Evolutionary conservation across 2,329 filamentous ascomycete genomes (phyloP).

Genomic region (Fusarium bulbicola): DNA sequence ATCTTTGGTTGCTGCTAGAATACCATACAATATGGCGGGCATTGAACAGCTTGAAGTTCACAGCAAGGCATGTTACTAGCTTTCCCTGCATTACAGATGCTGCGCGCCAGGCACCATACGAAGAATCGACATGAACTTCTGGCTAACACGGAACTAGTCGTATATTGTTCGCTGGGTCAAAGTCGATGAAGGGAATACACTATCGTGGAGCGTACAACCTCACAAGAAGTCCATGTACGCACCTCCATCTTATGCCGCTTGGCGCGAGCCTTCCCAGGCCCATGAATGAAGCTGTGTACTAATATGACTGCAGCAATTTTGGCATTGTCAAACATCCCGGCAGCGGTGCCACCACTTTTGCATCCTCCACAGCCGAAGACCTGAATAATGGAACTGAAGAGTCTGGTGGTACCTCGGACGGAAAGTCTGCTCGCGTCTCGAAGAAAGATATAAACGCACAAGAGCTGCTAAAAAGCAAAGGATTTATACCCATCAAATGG

Average conservation of each 20-base stretch:
- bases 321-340: conserved; percentile 98
- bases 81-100: neutral
- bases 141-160: conserved; percentile 68
- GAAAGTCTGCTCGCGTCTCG: conserved; percentile 57
- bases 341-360: conserved; percentile 63
- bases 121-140: neutral
- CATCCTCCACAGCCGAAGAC: conserved; percentile 55
- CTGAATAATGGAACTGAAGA: conserved; percentile 59
- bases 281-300: conserved; percentile 3
- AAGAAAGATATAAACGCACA: conserved; percentile 71
- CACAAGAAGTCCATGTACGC: conserved; percentile 93
- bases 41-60: conserved; percentile 98
- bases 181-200: conserved; percentile 87
- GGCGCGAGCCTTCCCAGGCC: neutral
- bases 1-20: neutral
- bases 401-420: conserved; percentile 53
- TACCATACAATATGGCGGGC: conserved; percentile 73
- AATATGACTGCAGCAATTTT: conserved; percentile 73
- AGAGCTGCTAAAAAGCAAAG: conserved; percentile 71
- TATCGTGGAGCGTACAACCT: conserved; percentile 97
- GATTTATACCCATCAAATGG: conserved; percentile 81
- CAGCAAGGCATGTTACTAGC: conserved; percentile 76
- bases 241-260: conserved; percentile 3
- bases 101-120: neutral
- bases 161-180: conserved; percentile 98